Evolutionary conservation across 1,284 basidiomycete genomes (phyloP).

Genomic region (Spongiforma sp.): DNA sequence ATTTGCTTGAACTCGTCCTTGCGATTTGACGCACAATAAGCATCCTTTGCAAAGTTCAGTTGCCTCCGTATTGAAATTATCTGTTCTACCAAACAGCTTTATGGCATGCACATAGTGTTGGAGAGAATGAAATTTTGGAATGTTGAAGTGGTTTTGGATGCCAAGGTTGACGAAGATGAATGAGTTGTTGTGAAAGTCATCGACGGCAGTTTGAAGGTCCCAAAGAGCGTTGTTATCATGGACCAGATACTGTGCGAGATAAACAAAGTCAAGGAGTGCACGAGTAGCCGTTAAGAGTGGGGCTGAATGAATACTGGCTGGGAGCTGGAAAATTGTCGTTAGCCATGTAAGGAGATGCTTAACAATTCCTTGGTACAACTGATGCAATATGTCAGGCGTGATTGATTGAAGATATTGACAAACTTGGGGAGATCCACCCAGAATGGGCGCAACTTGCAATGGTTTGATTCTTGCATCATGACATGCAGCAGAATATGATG

Average conservation of each 20-base stretch:
- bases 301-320: not conserved
- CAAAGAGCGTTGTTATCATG: not conserved
- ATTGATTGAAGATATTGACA: not conserved
- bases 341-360: not conserved
- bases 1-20: not conserved
- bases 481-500: not conserved
- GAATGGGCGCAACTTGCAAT: not conserved
- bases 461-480: not conserved
- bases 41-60: not conserved
- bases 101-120: not conserved
- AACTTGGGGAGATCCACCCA: not conserved
- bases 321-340: not conserved
- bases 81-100: not conserved
- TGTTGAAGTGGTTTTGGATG: not conserved
- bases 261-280: not conserved
- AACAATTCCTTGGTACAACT: not conserved
- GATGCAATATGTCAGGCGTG: not conserved
- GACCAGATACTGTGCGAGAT: not conserved
- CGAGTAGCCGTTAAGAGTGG: not conserved
- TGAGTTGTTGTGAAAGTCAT: not conserved
- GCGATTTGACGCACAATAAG: not conserved
- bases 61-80: not conserved
- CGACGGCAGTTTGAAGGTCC: not conserved
- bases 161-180: not conserved
- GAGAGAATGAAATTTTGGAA: not conserved